These are phyloP conservation scores for Mycena sp. DNA, from an alignment of 1,284 basidiomycete species.

Conservation along the genomic window DNA sequence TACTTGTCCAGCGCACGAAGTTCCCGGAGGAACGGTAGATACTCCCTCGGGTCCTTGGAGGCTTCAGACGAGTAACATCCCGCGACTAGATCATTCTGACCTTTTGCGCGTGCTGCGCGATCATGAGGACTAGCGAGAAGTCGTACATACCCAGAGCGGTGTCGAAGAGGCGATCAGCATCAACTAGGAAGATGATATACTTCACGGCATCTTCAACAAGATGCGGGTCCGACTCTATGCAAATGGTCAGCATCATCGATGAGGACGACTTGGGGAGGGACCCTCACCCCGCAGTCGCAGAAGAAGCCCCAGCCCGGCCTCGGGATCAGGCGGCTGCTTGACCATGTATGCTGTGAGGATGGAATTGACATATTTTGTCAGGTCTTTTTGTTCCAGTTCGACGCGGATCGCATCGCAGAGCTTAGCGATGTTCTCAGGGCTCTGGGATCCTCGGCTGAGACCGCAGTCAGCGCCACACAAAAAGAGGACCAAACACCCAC, in stretches of 20 bases:
- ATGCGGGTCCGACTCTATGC: conserved; percentile 73
- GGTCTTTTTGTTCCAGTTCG: conserved; percentile 77
- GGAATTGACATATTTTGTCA: conserved; percentile 88
- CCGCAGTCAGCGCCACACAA: not conserved
- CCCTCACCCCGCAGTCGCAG: conserved; percentile 80
- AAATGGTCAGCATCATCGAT: conserved; percentile 3
- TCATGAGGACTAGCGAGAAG: conserved; percentile 93
- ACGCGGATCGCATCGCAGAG: conserved; percentile 85
- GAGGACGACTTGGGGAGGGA: conserved; percentile 5
- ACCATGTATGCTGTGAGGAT: conserved; percentile 94
- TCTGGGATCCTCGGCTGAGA: conserved; percentile 64
- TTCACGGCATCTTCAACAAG: conserved; percentile 96
- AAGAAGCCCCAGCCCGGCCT: conserved; percentile 84
- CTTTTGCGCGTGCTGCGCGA: conserved; percentile 98
- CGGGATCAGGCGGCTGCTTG: conserved; percentile 92
- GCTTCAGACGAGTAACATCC: not conserved
- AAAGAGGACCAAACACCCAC: conserved; percentile 37
- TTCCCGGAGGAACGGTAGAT: conserved; percentile 95
- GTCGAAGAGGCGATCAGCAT: conserved; percentile 92
- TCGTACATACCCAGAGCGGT: conserved; percentile 99
- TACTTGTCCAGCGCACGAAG: conserved; percentile 82
- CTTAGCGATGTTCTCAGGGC: conserved; percentile 67
- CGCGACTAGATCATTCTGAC: conserved; percentile 39
- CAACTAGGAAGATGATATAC: conserved; percentile 98
- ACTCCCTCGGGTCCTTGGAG: conserved; percentile 93